phyloP scores from a whole-genome alignment of 345 rosid species.

The Eucalyptus coolabah region DNA sequence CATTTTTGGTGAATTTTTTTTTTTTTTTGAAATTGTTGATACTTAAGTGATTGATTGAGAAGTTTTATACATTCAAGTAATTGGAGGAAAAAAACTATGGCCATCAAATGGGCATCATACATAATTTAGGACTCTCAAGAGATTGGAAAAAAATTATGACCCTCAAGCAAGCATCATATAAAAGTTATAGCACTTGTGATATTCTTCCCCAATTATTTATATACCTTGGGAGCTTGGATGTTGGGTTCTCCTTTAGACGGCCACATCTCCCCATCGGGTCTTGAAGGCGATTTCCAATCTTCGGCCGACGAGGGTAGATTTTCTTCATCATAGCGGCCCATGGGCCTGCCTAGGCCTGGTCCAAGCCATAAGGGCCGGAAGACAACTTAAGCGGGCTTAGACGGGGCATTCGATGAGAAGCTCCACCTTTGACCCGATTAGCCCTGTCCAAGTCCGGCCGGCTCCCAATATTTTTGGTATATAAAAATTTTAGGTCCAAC shows the following conservation, averaged over 20 bases:
- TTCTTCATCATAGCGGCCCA: neutral
- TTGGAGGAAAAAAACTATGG: neutral
- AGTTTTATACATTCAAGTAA: neutral
- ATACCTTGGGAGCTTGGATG: neutral
- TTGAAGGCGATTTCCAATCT: neutral
- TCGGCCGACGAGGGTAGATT: neutral
- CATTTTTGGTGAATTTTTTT: fast-evolving
- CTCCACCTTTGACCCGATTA: neutral
- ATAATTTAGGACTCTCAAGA: too few relatives aligned
- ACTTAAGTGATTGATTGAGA: too few relatives aligned
- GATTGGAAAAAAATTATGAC: too few relatives aligned
- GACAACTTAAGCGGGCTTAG: neutral
- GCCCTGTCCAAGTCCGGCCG: neutral
- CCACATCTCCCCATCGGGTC: neutral
- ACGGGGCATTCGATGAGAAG: neutral
- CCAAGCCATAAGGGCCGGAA: neutral
- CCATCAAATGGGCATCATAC: neutral
- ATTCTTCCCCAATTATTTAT: neutral
- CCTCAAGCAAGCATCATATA: fast-evolving
- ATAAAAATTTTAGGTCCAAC: neutral
- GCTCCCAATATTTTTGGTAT: neutral
- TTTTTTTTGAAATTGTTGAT: too few relatives aligned
- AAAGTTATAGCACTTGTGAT: too few relatives aligned
- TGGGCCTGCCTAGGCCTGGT: neutral
- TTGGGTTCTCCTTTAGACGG: too few relatives aligned